Base-by-base conservation (phyloP, 2,329 filamentous ascomycete genomes). In the Alternaria sp. region DNA sequence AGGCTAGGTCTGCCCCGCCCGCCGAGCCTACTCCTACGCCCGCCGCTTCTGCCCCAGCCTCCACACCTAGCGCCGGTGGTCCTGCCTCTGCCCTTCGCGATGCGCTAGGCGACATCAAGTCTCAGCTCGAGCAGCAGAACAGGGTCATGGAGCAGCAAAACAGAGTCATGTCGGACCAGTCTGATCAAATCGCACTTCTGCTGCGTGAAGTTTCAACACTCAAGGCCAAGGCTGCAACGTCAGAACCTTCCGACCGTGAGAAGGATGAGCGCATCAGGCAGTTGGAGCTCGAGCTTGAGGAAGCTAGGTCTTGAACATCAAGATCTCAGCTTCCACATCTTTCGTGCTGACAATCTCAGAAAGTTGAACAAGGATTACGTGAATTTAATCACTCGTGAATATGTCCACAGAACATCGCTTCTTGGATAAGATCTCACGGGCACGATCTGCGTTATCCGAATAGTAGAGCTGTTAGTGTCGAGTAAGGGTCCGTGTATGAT, bases 111-210 rank as follows among this genome's bases (percentile, higher is more conserved):
- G 87, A 94, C 71, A 95, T 96, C 80, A 94, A 92, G 80, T 82
- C 86, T 56, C 81, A 95, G 69, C 83, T 97, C 34, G 88, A 92
- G 76, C 85, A 87, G 65, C 93, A 97, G 80, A 92, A 87, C 57
- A 88, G 87, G 81, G 88, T 93, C 66, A 91, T 97, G 74, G 88
- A 92, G 76, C 85, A 87, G 65, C 93, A 97, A 81, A 92, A 87
- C 57, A 88, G 87, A 81, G 88, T 93, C 66, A 91, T 97, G 74
- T 87, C 84, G 63, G 84, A 87, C n/a, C 91, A 97, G 80, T 91
- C 87, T 51, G 86, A 91, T 73, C 89, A 93, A 77, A 93, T 96
- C 69, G 84, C 84, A 51, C 83, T 84, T 28, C 81, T 96, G 48
- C 87, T 91, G 3, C 92, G 95, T 74, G 74, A 78, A 62, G 73